Percentiles rank a stretch among this genome's conserved stretches.
Conservation (phyloP, 2,329 filamentous ascomycete species). For the Biscogniauxia marginata region DNA sequence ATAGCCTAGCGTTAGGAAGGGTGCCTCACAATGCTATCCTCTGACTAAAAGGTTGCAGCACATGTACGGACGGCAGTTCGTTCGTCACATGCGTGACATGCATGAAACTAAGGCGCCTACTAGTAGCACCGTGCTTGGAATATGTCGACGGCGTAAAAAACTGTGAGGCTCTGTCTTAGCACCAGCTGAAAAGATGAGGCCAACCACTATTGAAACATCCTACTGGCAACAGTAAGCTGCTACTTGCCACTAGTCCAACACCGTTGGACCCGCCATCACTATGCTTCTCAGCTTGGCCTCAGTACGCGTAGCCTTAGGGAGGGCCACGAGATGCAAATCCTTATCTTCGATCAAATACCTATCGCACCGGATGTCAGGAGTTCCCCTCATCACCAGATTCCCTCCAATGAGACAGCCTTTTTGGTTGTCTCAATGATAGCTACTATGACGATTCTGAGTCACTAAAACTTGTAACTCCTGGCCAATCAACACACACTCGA, state of each 20-base stretch:
- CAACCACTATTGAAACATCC: constrained; percentile 6
- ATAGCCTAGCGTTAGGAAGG: not conserved
- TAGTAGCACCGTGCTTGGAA: not conserved
- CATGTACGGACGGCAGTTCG: not conserved
- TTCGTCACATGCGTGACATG: not conserved
- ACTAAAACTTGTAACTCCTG: not conserved
- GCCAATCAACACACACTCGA: not conserved
- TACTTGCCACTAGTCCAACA: constrained; percentile 6
- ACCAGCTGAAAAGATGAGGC: constrained; percentile 19
- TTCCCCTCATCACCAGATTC: not conserved
- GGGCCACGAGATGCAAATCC: not conserved
- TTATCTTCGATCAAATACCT: not conserved
- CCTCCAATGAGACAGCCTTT: not conserved
- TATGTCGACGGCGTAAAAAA: constrained; percentile 3
- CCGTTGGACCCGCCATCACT: constrained; percentile 6
- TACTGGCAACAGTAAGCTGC: constrained; percentile 2
- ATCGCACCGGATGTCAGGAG: not conserved
- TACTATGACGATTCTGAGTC: not conserved
- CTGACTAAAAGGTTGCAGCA: not conserved
- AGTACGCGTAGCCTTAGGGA: not conserved
- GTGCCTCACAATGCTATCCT: not conserved
- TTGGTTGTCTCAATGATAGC: not conserved
- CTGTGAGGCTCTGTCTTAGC: constrained; percentile 3
- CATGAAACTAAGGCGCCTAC: not conserved
- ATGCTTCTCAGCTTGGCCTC: not conserved